phyloP scores from a whole-genome alignment of 768 basidiomycete species.

The Psilocybe tampanensis region DNA sequence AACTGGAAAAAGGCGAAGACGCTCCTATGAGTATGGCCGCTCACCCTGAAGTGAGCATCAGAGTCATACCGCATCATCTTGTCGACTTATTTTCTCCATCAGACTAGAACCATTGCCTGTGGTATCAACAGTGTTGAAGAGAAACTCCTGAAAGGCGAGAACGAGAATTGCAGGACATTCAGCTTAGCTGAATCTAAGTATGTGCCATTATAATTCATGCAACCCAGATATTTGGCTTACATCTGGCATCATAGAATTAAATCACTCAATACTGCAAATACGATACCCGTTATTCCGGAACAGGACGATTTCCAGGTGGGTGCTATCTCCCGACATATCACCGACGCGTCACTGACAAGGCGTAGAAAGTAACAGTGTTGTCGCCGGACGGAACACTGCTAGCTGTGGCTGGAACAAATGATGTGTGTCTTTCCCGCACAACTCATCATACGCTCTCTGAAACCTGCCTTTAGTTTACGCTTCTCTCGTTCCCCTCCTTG shows the following conservation, averaged over 20 bases:
- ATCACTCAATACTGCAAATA: slow-evolving; percentile 54
- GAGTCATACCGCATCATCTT: background rate
- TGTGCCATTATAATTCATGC: slow-evolving; percentile 20
- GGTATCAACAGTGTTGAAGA: slow-evolving; percentile 84
- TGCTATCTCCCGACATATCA: slow-evolving; percentile 1
- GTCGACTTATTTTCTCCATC: slow-evolving; percentile 1
- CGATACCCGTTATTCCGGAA: slow-evolving; percentile 58
- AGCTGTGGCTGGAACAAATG: slow-evolving; percentile 72
- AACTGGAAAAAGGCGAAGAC: slow-evolving; percentile 83
- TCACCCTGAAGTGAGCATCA: slow-evolving; percentile 51
- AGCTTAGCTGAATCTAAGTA: slow-evolving; percentile 61
- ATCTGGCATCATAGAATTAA: slow-evolving; percentile 47
- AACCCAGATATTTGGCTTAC: background rate
- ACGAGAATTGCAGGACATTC: slow-evolving; percentile 86
- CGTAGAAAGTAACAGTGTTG: slow-evolving; percentile 87
- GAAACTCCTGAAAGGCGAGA: slow-evolving; percentile 62
- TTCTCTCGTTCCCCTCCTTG: slow-evolving; percentile 69
- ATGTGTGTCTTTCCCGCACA: slow-evolving; percentile 45
- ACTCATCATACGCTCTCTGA: slow-evolving; percentile 6
- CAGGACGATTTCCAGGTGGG: slow-evolving; percentile 85
- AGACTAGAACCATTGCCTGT: slow-evolving; percentile 67
- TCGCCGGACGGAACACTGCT: slow-evolving; percentile 69
- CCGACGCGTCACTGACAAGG: slow-evolving; percentile 14
- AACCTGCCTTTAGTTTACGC: slow-evolving; percentile 46
- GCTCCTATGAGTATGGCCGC: slow-evolving; percentile 96